Percentiles rank a stretch among this genome's conserved stretches.
Conservation (phyloP, 305 asterid genomes). For the Withania somnifera region DNA sequence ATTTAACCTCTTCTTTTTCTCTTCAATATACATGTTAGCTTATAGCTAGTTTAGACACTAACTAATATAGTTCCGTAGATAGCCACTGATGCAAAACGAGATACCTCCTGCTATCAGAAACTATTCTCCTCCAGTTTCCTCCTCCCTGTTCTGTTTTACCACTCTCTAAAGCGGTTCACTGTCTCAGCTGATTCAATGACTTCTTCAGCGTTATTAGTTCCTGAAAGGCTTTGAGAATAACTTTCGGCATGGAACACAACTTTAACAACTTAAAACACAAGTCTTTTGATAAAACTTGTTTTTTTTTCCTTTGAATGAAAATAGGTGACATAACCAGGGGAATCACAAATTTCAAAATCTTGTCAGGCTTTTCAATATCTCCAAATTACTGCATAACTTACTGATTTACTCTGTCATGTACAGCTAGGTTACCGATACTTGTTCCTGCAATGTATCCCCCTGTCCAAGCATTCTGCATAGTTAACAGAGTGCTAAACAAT, state of each 20-base stretch:
- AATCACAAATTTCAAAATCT: background rate
- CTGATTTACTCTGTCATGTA: background rate
- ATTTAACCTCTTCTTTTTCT: background rate
- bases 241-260: background rate
- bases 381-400: background rate
- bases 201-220: background rate
- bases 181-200: background rate
- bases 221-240: background rate
- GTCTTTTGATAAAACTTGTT: background rate
- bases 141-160: background rate
- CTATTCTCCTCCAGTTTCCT: background rate
- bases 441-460: conserved; percentile 96
- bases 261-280: background rate
- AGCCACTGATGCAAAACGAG: background rate
- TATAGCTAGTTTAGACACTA: background rate
- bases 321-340: background rate
- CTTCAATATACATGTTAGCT: background rate
- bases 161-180: background rate
- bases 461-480: conserved; percentile 84
- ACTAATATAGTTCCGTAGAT: background rate
- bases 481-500: background rate
- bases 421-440: conserved; percentile 52
- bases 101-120: background rate
- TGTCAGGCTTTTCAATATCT: background rate
- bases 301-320: background rate